Percentiles rank a stretch among this genome's conserved stretches.
These are phyloP conservation scores for Arthrinium phaeospermum DNA, from an alignment of 2,329 filamentous ascomycete genomes.

Conservation along the genomic window DNA sequence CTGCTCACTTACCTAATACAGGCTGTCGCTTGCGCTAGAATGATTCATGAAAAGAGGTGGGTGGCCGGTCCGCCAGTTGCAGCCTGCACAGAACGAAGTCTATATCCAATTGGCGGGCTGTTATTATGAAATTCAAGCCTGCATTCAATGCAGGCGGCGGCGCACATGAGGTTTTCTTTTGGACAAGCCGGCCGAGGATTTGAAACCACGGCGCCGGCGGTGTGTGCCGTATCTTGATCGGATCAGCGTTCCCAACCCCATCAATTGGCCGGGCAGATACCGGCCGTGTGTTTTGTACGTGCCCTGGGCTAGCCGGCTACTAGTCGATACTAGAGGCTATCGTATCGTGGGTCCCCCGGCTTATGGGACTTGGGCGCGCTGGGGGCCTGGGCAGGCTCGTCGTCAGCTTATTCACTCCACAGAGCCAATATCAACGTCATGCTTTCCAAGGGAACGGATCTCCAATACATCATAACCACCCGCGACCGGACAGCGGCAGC, in stretches of 20 bases:
- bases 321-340: neutral
- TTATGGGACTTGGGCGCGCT: neutral
- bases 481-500: neutral
- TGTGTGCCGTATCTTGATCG: neutral
- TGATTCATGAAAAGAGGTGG: neutral
- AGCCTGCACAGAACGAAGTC: neutral
- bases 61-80: neutral
- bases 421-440: constrained; percentile 13
- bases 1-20: neutral
- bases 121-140: neutral
- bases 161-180: neutral
- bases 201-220: constrained; percentile 1
- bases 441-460: neutral
- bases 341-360: neutral
- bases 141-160: neutral
- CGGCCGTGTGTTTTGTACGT: neutral
- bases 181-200: neutral
- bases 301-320: neutral
- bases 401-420: neutral
- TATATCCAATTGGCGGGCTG: neutral
- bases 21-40: neutral
- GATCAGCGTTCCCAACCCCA: neutral
- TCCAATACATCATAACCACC: neutral
- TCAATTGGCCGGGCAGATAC: constrained; percentile 6
- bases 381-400: neutral